These are phyloP conservation scores for Ganoderma lingzhi DNA, from an alignment of 1,284 basidiomycete species.

Conservation along the genomic window DNA sequence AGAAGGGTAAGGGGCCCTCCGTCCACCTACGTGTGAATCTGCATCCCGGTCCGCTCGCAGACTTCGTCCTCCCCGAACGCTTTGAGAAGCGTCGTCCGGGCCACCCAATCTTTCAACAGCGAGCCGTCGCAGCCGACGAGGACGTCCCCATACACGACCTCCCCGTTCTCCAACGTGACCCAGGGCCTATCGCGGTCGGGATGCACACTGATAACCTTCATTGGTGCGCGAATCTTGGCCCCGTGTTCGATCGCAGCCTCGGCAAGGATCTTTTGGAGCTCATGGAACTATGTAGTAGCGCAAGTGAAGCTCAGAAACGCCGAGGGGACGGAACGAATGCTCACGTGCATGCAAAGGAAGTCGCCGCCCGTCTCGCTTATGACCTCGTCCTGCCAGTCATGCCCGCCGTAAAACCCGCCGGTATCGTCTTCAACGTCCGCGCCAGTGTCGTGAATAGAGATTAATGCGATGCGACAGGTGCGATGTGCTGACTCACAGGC, in stretches of 20 bases:
- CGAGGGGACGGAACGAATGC: not conserved
- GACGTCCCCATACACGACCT: slow-evolving; percentile 40
- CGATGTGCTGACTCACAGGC: slow-evolving; percentile 15
- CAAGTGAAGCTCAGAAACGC: not conserved
- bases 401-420: slow-evolving; percentile 33
- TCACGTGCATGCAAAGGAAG: slow-evolving; percentile 29
- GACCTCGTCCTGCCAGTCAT: slow-evolving; percentile 39
- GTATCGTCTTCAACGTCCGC: slow-evolving; percentile 31
- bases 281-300: slow-evolving; percentile 34
- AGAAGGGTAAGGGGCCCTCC: not conserved
- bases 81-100: slow-evolving; percentile 33
- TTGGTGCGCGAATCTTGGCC: slow-evolving; percentile 29
- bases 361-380: slow-evolving; percentile 40
- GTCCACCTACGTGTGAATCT: slow-evolving; percentile 35
- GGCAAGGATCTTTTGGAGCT: slow-evolving; percentile 36
- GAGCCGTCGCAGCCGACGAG: slow-evolving; percentile 44
- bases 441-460: not conserved
- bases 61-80: slow-evolving; percentile 25
- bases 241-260: slow-evolving; percentile 36
- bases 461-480: too few relatives aligned
- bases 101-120: slow-evolving; percentile 23
- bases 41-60: slow-evolving; percentile 18
- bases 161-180: slow-evolving; percentile 39
- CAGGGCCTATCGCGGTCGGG: slow-evolving; percentile 30
- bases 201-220: slow-evolving; percentile 27